Base-by-base conservation (phyloP, 768 basidiomycete genomes). In the Lentinula boryana region DNA sequence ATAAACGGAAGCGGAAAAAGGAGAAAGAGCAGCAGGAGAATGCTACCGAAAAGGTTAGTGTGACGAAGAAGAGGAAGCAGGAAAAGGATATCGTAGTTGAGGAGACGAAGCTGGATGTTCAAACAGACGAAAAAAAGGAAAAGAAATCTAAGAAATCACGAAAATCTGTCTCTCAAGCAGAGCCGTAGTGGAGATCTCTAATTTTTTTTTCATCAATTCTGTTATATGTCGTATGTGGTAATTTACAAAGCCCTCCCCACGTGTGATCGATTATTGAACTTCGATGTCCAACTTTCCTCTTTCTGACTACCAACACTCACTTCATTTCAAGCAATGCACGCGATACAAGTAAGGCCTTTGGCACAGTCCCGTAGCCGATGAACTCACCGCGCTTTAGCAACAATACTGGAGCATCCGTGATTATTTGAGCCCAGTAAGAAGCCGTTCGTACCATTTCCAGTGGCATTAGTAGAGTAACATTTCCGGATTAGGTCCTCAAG, bases 351-450 rank as follows among this genome's bases (percentile, higher is more conserved):
- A 49, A 36, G 56, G 33, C 21, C 10, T 33, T 44, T 15, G 8
- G 8, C 23, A 36, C 32, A 21, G 33, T 43, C 33, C 12, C 21
- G 4, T 43, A 5, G 10, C 5, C 4, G 8, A 2, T 31, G 32
- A 52, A 33, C 41, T 61, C 31, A 60, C 68, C 46, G 36, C 59
- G 16, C 60, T 64, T 23, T 67, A 95, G 95, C 90, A 91, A 77
- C 91, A 94, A 79, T 89, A 89, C 74, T 95, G 92, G 87, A 87
- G 91, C 15, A 87, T 97, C 62, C 87, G 96, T 67, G 96, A 98
- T 72, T 95, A 96, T 73, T 87, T 98, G 62, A 90, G 88, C 67
- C 92, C 91, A 18, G 92, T 93, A 74, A 72, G 89, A 76, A 65
- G 5, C 54, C 32, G 51, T 60, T 51, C 32, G 31, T 33, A 50